A percentile compares a stretch with the other conserved stretches of the same genome.
phyloP scores from a whole-genome alignment of 2,329 filamentous ascomycete genomes.

The Atkinsonella hypoxylon region DNA sequence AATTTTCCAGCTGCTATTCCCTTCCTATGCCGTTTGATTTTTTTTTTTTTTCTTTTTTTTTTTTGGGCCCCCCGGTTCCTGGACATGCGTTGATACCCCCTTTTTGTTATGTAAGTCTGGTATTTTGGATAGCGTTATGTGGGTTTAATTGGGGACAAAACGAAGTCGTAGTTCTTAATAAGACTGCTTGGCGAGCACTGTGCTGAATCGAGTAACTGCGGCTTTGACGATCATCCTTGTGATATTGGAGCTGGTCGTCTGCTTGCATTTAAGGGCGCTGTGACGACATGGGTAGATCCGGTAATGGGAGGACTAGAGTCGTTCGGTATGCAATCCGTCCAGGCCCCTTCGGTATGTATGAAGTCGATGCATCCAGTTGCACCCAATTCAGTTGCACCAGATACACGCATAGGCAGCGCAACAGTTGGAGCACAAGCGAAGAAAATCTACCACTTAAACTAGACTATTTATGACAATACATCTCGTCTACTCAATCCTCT shows the following conservation, averaged over 20 bases:
- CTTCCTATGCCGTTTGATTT: background rate
- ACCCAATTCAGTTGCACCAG: too few relatives aligned
- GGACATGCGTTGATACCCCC: constrained; percentile 1
- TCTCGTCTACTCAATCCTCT: constrained; percentile 70
- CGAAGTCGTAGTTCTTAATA: background rate
- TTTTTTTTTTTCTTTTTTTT: too few relatives aligned
- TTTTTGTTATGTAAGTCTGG: constrained; percentile 4
- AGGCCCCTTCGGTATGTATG: too few relatives aligned
- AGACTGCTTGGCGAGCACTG: background rate
- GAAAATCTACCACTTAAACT: background rate
- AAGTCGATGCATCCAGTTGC: too few relatives aligned
- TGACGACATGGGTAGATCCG: too few relatives aligned
- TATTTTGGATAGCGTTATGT: constrained; percentile 2
- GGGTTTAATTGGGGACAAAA: background rate
- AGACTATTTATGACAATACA: background rate
- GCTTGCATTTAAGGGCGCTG: too few relatives aligned
- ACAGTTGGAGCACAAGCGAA: background rate
- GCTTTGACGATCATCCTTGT: too few relatives aligned
- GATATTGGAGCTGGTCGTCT: too few relatives aligned
- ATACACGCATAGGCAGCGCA: too few relatives aligned
- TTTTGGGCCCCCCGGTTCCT: background rate
- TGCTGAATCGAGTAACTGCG: too few relatives aligned
- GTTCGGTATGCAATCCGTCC: too few relatives aligned
- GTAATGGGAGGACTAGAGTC: too few relatives aligned
- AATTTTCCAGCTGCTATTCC: background rate